Evolutionary conservation across 1,284 basidiomycete genomes (phyloP).

Genomic region (Boletus semigastroideus): DNA sequence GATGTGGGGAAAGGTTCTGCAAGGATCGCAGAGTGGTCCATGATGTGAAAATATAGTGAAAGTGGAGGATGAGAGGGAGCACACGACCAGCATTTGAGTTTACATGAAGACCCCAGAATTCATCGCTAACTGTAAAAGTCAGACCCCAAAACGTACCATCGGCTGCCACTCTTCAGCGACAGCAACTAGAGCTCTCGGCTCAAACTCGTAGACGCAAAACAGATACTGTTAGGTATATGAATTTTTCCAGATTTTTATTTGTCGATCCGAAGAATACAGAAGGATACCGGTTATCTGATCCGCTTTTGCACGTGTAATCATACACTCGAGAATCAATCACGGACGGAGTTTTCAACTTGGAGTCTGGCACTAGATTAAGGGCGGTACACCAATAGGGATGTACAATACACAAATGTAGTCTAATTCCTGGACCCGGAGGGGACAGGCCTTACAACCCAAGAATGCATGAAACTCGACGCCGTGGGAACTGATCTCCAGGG

Average conservation of each 20-base stretch:
- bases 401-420: too few relatives aligned
- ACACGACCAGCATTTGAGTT: slow-evolving; percentile 24
- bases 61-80: slow-evolving; percentile 3
- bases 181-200: not conserved
- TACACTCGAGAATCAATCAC: too few relatives aligned
- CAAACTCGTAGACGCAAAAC: too few relatives aligned
- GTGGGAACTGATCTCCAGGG: too few relatives aligned
- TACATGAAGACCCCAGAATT: slow-evolving; percentile 3
- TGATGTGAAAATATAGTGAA: slow-evolving; percentile 4
- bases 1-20: slow-evolving; percentile 7
- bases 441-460: too few relatives aligned
- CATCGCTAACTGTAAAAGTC: not conserved
- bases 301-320: too few relatives aligned
- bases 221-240: not conserved
- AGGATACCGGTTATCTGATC: not conserved
- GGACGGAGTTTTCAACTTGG: too few relatives aligned
- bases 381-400: too few relatives aligned
- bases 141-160: not conserved
- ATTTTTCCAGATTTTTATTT: not conserved
- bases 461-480: too few relatives aligned
- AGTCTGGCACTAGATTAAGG: too few relatives aligned
- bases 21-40: slow-evolving; percentile 13
- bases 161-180: not conserved
- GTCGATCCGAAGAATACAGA: too few relatives aligned
- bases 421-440: too few relatives aligned